phyloP scores from a whole-genome alignment of 805 yeast genomes.

The Zygosaccharomyces bailii region DNA sequence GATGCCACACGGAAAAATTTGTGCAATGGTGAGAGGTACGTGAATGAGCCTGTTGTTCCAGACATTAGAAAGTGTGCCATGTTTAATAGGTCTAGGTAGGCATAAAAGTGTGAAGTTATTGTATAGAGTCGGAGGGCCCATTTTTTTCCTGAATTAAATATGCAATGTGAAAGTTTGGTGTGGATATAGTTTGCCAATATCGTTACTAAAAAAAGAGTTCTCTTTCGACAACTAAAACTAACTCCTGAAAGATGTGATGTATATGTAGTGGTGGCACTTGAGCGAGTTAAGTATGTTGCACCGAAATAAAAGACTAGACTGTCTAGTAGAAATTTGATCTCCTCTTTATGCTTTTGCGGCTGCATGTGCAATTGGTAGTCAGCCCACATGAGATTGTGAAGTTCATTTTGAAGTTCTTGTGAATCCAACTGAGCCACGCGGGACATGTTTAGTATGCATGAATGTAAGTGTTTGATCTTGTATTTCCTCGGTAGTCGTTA shows the following conservation, averaged over 20 bases:
- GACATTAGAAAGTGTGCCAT: slow-evolving; percentile 9
- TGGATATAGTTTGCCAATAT: slow-evolving; percentile 17
- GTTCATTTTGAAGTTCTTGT: slow-evolving; percentile 20
- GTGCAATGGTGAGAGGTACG: slow-evolving; percentile 21
- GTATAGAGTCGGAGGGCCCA: background rate
- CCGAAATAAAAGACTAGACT: slow-evolving; percentile 23
- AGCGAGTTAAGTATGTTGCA: slow-evolving; percentile 9
- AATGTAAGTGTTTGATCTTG: too few species aligned
- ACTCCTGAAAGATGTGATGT: slow-evolving; percentile 22
- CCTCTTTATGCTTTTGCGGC: slow-evolving; percentile 15
- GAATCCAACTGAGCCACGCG: slow-evolving; percentile 28
- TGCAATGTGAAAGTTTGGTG: slow-evolving; percentile 15
- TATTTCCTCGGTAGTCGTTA: too few species aligned
- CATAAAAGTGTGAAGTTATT: slow-evolving; percentile 4
- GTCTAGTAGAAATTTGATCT: slow-evolving; percentile 20
- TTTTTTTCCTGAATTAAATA: slow-evolving; percentile 6
- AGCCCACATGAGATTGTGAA: slow-evolving; percentile 18
- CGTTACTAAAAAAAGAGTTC: slow-evolving; percentile 17
- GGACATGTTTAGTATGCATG: too few species aligned
- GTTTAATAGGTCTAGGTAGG: slow-evolving; percentile 10
- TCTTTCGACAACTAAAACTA: slow-evolving; percentile 14
- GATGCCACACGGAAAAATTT: slow-evolving; percentile 18
- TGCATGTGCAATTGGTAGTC: slow-evolving; percentile 13
- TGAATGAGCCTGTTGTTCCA: background rate
- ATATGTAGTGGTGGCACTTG: slow-evolving; percentile 12